phyloP scores from a whole-genome alignment of 2,329 filamentous ascomycete genomes.

The Hypoxylon sp. region DNA sequence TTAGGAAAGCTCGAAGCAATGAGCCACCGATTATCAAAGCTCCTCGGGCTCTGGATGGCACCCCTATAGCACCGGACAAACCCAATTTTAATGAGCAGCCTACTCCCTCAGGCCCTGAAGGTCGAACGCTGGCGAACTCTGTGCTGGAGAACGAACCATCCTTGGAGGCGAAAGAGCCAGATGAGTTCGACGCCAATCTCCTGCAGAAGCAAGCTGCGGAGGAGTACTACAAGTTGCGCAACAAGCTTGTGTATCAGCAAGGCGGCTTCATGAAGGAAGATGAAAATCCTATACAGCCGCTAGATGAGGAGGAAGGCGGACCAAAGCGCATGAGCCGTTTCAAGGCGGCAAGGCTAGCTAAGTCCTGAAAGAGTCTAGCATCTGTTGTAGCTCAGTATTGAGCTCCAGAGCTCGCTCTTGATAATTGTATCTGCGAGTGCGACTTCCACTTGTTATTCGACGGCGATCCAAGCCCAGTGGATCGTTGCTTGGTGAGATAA shows the following conservation, averaged over 20 bases:
- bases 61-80: constrained; percentile 56
- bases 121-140: constrained; percentile 70
- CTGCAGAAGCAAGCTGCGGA: constrained; percentile 83
- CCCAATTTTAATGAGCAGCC: constrained; percentile 60
- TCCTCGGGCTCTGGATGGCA: constrained; percentile 30
- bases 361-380: constrained; percentile 57
- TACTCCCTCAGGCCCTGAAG: constrained; percentile 65
- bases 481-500: not conserved
- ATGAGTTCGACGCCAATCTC: constrained; percentile 80
- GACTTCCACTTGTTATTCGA: not conserved
- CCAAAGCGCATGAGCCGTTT: constrained; percentile 78
- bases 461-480: not conserved
- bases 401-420: constrained; percentile 26
- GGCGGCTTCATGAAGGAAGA: constrained; percentile 85
- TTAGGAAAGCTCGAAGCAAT: constrained; percentile 61
- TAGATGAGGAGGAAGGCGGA: constrained; percentile 76
- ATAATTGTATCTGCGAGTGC: not conserved
- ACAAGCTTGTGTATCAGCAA: constrained; percentile 84
- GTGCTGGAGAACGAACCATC: constrained; percentile 69
- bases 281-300: constrained; percentile 75
- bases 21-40: constrained; percentile 36
- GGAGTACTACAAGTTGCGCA: constrained; percentile 87
- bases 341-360: constrained; percentile 76
- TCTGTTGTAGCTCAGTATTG: constrained; percentile 38
- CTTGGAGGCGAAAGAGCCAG: constrained; percentile 59